A percentile compares a stretch with the other conserved stretches of the same genome.
Evolutionary conservation across 2,329 filamentous ascomycete species (phyloP).

Genomic region (Chaetomium strumarium): DNA sequence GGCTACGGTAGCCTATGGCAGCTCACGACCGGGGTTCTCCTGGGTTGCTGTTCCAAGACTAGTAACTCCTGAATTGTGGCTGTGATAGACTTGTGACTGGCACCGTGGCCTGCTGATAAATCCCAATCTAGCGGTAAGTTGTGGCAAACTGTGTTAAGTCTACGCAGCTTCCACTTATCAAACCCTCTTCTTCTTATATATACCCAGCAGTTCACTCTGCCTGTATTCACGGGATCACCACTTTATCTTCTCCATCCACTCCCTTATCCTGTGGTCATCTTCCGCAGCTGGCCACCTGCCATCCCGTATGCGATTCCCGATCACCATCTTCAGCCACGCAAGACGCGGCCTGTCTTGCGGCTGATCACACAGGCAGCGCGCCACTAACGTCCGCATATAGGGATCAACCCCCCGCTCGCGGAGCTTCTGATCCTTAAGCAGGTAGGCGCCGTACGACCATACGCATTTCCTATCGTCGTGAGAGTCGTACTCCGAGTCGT

Average conservation of each 20-base stretch:
- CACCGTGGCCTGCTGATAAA: no score
- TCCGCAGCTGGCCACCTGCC: background rate
- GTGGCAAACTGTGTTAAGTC: no score
- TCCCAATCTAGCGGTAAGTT: no score
- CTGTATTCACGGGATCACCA: no score
- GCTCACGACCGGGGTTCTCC: no score
- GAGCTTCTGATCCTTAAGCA: background rate
- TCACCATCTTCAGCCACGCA: background rate
- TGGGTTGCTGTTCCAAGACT: no score
- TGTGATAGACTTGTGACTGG: no score
- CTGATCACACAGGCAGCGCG: background rate
- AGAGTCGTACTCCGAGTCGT: background rate
- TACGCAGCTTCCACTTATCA: no score
- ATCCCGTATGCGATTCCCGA: background rate
- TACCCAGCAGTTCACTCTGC: no score
- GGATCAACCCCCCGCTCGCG: background rate
- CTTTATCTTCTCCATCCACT: background rate
- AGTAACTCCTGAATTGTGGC: no score
- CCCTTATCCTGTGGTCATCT: background rate
- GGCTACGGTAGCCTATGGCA: no score
- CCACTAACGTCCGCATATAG: background rate
- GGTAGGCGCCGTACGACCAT: background rate
- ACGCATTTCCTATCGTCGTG: background rate
- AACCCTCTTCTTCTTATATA: no score
- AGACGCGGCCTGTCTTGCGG: background rate